Base-by-base conservation (phyloP, 2,329 filamentous ascomycete genomes). In the Aspergillus fumigatiaffinis region DNA sequence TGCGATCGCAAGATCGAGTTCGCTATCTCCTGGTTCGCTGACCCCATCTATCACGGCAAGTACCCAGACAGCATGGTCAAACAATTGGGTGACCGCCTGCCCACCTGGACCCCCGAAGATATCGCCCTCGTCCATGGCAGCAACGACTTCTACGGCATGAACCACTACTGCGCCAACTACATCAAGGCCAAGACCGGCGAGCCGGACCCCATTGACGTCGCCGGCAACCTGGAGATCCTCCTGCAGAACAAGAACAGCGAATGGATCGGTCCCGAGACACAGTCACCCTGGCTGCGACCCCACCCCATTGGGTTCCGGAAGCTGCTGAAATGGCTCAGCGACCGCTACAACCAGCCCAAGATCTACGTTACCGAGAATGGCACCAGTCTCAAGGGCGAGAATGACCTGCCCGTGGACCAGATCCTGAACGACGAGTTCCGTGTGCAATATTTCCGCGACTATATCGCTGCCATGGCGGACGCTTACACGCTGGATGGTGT, bases 91-190 rank as follows among this genome's bases (percentile, higher is more conserved):
- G 81, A 87, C 70, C 85, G 90, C 14, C 82, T 95, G 50, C 91
- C 91, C 4, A 78, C 80, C 48, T 94, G 90, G 73, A 91, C 88
- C 0, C 74, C 82, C 0, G 88, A 90, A 63, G 90, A 96, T 70
- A 74, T 80, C 25, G 84, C 84, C 2, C 79, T 94, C n/a, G 86
- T 96, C 49, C 82, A 88, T 68, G 90, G 89, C n/a, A 91, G 87
- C 71, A 94, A 94, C 73, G 91, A 95, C 79, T 95, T 95, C 76
- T 95, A 95, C 75, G 91, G 90, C 73, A 93, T 93, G 90, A 95
- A 96, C 80, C 89, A 92, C 80, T 96, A 96, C 80, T 92, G 90
- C 52, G 88, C 90, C 69, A 90, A 94, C 80, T 95, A 90, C 77
- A 87, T 95, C 77, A 87, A 86, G 73, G 87, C 92, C 76, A 84